Evolutionary conservation across 345 rosid genomes (phyloP).

Genomic region (Hirschfeldia incana): DNA sequence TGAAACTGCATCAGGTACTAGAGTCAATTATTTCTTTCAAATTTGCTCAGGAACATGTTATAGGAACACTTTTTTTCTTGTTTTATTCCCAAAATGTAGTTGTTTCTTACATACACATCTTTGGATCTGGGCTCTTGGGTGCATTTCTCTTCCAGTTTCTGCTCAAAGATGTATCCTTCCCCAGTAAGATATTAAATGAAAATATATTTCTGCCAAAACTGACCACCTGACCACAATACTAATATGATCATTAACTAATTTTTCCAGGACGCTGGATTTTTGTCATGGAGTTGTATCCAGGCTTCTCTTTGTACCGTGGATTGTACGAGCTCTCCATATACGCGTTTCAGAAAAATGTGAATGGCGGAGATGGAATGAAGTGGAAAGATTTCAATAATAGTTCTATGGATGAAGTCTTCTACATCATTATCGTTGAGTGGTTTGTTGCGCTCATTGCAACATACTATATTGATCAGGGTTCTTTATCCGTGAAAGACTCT

Average conservation of each 20-base stretch:
- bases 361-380: constrained; percentile 80
- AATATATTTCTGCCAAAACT: neutral
- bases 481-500: constrained; percentile 55
- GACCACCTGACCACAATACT: neutral
- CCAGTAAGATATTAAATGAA: constrained; percentile 64
- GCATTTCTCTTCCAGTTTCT: constrained; percentile 67
- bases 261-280: constrained; percentile 69
- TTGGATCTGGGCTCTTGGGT: constrained; percentile 88
- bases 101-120: constrained; percentile 62
- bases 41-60: constrained; percentile 6
- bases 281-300: constrained; percentile 83
- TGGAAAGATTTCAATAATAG: constrained; percentile 70
- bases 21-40: constrained; percentile 12
- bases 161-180: constrained; percentile 66
- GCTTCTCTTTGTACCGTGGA: constrained; percentile 86
- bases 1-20: constrained; percentile 66
- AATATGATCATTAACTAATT: neutral
- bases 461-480: constrained; percentile 61
- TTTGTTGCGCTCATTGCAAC: constrained; percentile 58
- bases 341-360: constrained; percentile 52
- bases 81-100: constrained; percentile 45
- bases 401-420: constrained; percentile 68
- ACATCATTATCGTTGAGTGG: constrained; percentile 80
- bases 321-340: constrained; percentile 68
- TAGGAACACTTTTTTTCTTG: neutral